Evolutionary conservation across 768 basidiomycete genomes (phyloP).

Genomic region (Ramaria rubella): DNA sequence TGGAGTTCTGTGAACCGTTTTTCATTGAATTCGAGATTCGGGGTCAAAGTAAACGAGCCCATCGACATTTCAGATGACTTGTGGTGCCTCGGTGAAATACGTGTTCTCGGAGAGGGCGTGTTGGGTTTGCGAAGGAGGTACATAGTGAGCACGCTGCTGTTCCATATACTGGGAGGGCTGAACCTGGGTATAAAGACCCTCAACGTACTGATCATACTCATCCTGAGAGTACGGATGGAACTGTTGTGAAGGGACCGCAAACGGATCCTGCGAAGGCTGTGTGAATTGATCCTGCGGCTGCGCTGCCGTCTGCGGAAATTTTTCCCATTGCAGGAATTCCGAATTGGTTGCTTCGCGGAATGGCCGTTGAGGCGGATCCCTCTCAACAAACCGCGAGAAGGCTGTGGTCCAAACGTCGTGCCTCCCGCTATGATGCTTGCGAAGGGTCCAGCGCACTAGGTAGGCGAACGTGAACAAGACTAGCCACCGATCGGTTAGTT

Average conservation of each 20-base stretch:
- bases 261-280: too few relatives aligned
- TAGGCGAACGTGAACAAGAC: conserved; percentile 37
- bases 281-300: not conserved
- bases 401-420: conserved; percentile 47
- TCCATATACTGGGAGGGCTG: not conserved
- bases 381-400: conserved; percentile 36
- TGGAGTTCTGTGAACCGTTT: too few relatives aligned
- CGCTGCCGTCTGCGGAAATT: not conserved
- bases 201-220: not conserved
- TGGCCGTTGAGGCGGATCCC: not conserved
- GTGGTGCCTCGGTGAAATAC: too few relatives aligned
- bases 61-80: too few relatives aligned
- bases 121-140: too few relatives aligned
- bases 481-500: conserved; percentile 18
- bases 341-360: not conserved
- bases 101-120: too few relatives aligned
- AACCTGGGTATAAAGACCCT: not conserved
- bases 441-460: conserved; percentile 39
- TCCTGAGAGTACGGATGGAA: not conserved
- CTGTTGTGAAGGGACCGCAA: too few relatives aligned
- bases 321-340: conserved; percentile 9
- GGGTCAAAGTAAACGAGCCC: too few relatives aligned
- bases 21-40: too few relatives aligned
- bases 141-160: not conserved
- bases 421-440: conserved; percentile 38